Evolutionary conservation across 164 flowering plant species (phyloP).

Genomic region (Kingdonia uniflora): DNA sequence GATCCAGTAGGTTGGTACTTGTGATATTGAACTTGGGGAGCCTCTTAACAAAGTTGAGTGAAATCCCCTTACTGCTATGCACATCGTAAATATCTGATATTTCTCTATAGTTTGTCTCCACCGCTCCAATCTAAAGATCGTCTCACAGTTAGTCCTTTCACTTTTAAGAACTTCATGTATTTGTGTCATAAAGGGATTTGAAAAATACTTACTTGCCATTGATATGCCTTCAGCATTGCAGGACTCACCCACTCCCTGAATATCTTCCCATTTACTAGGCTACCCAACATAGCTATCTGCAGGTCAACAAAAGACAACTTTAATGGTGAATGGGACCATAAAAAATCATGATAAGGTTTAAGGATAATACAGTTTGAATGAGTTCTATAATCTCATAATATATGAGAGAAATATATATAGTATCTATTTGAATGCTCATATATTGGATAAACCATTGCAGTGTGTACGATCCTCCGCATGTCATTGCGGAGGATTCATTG

Average conservation of each 20-base stretch:
- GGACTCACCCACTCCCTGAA: constrained; percentile 75
- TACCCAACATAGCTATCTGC: constrained; percentile 53
- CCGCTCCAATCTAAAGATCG: constrained; percentile 27
- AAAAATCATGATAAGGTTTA: no score
- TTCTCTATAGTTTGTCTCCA: constrained; percentile 31
- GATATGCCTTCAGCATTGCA: constrained; percentile 67
- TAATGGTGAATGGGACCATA: no score
- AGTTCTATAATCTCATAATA: no score
- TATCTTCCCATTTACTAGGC: constrained; percentile 58
- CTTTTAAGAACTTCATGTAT: no score
- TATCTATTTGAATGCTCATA: no score
- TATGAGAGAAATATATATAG: no score
- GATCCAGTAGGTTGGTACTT: background rate
- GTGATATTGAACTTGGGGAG: constrained; percentile 28
- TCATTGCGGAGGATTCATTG: no score
- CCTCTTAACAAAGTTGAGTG: constrained; percentile 26
- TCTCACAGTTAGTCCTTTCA: no score
- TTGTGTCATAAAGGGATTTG: no score
- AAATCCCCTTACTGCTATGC: constrained; percentile 29
- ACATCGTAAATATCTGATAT: constrained; percentile 46
- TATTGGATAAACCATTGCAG: no score
- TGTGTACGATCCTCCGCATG: no score
- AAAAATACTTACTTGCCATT: constrained; percentile 52
- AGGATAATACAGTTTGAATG: no score
- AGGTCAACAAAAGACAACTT: background rate